Evolutionary conservation across 352 stramenopile genomes (phyloP).

Genomic region (Globisporangium cystogenes): DNA sequence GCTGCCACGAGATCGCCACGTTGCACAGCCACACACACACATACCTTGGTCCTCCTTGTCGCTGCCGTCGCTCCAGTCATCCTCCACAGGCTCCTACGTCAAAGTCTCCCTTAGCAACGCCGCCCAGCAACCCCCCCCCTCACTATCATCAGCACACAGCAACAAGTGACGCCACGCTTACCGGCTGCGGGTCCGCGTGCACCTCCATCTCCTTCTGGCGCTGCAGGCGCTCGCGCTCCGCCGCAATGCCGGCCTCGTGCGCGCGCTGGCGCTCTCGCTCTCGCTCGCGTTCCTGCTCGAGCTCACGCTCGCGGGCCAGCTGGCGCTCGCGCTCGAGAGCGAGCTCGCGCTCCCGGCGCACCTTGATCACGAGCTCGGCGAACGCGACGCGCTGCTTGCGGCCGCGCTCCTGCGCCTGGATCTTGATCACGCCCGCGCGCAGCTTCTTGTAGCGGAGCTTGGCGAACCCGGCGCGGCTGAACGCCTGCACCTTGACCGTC

Average conservation of each 20-base stretch:
- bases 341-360: slow-evolving; percentile 28
- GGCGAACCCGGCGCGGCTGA: slow-evolving; percentile 31
- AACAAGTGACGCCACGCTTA: slow-evolving; percentile 20
- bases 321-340: slow-evolving; percentile 37
- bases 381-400: slow-evolving; percentile 59
- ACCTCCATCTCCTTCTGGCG: slow-evolving; percentile 30
- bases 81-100: slow-evolving; percentile 77
- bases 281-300: slow-evolving; percentile 20
- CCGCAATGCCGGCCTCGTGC: slow-evolving; percentile 17
- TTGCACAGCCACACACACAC: slow-evolving; percentile 1
- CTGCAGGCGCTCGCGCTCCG: slow-evolving; percentile 23
- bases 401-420: slow-evolving; percentile 48
- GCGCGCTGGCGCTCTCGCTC: slow-evolving; percentile 16
- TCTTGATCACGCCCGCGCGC: slow-evolving; percentile 37
- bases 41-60: slow-evolving; percentile 46
- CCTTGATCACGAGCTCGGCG: slow-evolving; percentile 37
- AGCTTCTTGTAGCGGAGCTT: slow-evolving; percentile 41
- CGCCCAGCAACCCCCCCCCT: neutral
- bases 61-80: slow-evolving; percentile 74
- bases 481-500: slow-evolving; percentile 45
- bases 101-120: slow-evolving; percentile 51
- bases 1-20: neutral
- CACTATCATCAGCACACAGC: neutral
- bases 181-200: slow-evolving; percentile 46
- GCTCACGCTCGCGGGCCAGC: slow-evolving; percentile 27